Conservation (phyloP, 2,329 filamentous ascomycete species). For the Cladorrhinum sp. region DNA sequence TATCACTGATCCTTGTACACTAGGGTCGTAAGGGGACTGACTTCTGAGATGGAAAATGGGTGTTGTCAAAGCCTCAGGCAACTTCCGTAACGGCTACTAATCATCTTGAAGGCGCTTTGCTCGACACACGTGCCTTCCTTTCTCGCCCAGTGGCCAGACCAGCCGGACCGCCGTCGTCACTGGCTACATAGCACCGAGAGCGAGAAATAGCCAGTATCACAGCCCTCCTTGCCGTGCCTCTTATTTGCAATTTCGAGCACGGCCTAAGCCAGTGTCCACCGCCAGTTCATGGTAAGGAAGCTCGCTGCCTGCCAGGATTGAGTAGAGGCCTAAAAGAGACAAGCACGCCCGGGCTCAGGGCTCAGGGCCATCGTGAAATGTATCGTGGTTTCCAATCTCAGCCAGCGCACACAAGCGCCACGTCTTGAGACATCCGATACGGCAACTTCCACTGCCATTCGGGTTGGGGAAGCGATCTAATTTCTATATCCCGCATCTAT, state of each 20-base stretch:
- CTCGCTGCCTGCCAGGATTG: not conserved
- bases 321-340: not conserved
- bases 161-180: too few relatives aligned
- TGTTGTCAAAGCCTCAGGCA: not conserved
- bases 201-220: not conserved
- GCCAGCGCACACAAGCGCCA: not conserved
- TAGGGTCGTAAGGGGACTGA: too few relatives aligned
- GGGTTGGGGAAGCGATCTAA: not conserved
- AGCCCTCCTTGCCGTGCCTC: not conserved
- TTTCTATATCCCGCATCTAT: not conserved
- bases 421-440: slow-evolving; percentile 5
- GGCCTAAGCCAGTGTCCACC: not conserved
- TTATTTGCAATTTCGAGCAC: not conserved
- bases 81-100: too few relatives aligned
- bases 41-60: not conserved
- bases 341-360: not conserved
- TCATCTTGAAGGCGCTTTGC: too few relatives aligned
- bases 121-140: not conserved
- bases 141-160: not conserved
- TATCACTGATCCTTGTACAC: too few relatives aligned
- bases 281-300: not conserved
- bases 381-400: slow-evolving; percentile 1
- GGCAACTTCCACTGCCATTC: not conserved
- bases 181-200: too few relatives aligned
- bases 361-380: not conserved